Evolutionary conservation across 257 asterid genomes (phyloP).

Genomic region (Plantago major): DNA sequence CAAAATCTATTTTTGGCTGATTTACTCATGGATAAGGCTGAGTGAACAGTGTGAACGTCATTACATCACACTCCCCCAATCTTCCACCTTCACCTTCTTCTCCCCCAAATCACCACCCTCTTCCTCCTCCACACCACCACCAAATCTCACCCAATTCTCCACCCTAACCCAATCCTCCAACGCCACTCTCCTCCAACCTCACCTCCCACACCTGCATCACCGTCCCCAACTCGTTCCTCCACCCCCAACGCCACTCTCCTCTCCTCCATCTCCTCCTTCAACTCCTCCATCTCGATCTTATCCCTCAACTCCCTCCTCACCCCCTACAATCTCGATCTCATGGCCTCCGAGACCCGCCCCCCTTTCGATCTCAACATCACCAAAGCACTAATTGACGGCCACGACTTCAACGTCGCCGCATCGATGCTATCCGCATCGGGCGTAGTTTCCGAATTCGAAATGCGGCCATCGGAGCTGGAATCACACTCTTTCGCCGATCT

Average conservation of each 20-base stretch:
- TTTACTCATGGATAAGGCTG: no score
- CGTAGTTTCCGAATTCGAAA: constrained; percentile 70
- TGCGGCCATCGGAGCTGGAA: constrained; percentile 81
- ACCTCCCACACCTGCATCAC: no score
- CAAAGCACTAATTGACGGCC: constrained; percentile 68
- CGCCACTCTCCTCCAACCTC: no score
- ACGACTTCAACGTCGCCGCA: constrained; percentile 79
- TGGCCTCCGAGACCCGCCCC: constrained; percentile 84
- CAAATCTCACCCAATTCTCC: no score
- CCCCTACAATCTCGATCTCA: constrained; percentile 56
- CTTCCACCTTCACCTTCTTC: no score
- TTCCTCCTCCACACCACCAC: no score
- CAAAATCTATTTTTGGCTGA: no score
- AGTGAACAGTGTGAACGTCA: no score
- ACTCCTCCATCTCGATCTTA: constrained; percentile 51
- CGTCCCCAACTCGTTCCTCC: no score
- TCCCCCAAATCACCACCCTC: no score
- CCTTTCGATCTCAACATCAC: constrained; percentile 78
- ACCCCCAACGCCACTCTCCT: constrained; percentile 68
- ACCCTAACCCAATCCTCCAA: no score
- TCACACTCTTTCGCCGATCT: constrained; percentile 73
- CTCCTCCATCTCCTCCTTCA: constrained; percentile 38
- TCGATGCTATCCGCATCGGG: constrained; percentile 82
- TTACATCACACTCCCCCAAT: no score
- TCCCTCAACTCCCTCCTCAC: constrained; percentile 44